phyloP scores from a whole-genome alignment of 2,329 filamentous ascomycete species.

The Cercospora sp. region DNA sequence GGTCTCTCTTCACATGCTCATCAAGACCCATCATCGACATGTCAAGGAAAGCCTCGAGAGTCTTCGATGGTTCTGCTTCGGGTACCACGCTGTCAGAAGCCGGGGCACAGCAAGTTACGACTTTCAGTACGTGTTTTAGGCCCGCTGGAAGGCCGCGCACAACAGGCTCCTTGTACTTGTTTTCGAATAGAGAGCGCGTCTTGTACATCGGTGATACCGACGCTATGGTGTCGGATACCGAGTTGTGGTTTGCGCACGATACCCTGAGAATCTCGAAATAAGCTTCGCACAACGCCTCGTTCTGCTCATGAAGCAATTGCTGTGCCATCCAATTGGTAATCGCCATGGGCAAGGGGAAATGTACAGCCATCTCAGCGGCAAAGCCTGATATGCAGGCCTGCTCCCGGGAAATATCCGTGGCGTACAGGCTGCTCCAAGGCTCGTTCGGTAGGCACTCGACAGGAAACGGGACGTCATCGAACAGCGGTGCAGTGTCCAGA shows the following conservation, averaged over 20 bases:
- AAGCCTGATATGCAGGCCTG: constrained; percentile 47
- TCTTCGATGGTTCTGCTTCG: constrained; percentile 19
- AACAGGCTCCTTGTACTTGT: constrained; percentile 17
- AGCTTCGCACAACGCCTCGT: constrained; percentile 41
- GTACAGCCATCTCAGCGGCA: constrained; percentile 42
- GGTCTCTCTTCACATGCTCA: constrained; percentile 25
- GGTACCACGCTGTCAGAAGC: constrained; percentile 19
- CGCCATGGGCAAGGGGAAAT: constrained; percentile 41
- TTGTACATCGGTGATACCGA: constrained; percentile 27
- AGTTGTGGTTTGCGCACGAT: constrained; percentile 14
- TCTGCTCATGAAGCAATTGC: constrained; percentile 36
- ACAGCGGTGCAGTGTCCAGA: constrained; percentile 29
- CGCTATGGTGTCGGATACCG: constrained; percentile 21
- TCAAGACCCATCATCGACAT: constrained; percentile 35
- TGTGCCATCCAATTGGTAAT: constrained; percentile 47
- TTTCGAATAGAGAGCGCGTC: constrained; percentile 23
- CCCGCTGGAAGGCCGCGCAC: constrained; percentile 20
- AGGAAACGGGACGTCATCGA: constrained; percentile 33
- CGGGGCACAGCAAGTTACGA: constrained; percentile 22
- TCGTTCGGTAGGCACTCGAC: constrained; percentile 34
- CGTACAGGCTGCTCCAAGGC: constrained; percentile 39
- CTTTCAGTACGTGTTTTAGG: constrained; percentile 20
- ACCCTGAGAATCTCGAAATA: constrained; percentile 36
- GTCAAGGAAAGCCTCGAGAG: constrained; percentile 28
- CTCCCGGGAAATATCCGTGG: constrained; percentile 38